Base-by-base conservation (phyloP, 2,329 filamentous ascomycete species). In the Dactylellina leptospora region DNA sequence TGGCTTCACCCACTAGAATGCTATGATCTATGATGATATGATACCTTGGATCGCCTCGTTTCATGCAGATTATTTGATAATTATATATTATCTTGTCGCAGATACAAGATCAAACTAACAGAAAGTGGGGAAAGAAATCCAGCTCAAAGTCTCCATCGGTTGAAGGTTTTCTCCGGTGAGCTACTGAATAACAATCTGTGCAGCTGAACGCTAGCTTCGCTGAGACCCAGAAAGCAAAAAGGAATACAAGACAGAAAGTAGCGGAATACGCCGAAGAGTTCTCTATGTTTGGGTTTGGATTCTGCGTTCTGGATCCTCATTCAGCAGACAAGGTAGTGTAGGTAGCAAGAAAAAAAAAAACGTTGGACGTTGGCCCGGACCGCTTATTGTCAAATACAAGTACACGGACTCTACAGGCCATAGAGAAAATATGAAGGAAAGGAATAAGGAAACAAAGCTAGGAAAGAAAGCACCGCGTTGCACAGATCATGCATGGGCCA, bases 31-130 rank as follows among this genome's bases (percentile, higher is more conserved):
- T n/a, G n/a, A n/a, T n/a, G n/a, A n/a, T n/a, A 40, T 40, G 36
- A n/a, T 40, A 40, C 40, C n/a, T 45, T 45, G 16, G 58, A 61
- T 60, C 58, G 64, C 64, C 64, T 71, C 58, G 66, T 71, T 71
- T 70, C 44, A 56, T 62, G 66, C 64, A 70, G 22, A 62, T 45
- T 62, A 44, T 18, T 48, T 33, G 38, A 54, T 51, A 40, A 28
- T 36, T 25, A 30, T 38, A 30, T 2, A 42, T 18, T 36, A 48
- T 33, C 22, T 28, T 16, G 53, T 59, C 48, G 8, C 40, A 50
- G 30, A 48, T 59, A 51, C 47, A 53, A 40, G 40, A 18, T 22
- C 48, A 23, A 22, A 45, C 36, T 33, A 27, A 33, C 13, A 45
- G 18, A 30, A 16, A 40, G 40, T 48, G 55, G 54, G 27, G 53